Evolutionary conservation across 345 rosid species (phyloP).

Genomic region (Brassica nigra): DNA sequence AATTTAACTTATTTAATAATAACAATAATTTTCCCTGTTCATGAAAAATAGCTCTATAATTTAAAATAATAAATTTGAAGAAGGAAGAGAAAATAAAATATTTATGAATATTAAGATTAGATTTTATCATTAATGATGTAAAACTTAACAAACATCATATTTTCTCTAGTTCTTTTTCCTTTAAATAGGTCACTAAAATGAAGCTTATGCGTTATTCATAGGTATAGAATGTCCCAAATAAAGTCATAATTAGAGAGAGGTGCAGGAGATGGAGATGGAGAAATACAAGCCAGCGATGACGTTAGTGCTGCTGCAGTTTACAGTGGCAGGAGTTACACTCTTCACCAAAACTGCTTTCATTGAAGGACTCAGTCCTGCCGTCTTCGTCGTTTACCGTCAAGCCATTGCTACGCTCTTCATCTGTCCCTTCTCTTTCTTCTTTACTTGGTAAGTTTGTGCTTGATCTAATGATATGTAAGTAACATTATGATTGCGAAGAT

Average conservation of each 20-base stretch:
- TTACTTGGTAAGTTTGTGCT: conserved; percentile 25
- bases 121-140: neutral
- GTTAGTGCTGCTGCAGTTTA: conserved; percentile 37
- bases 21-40: neutral
- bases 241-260: neutral
- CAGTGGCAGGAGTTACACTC: conserved; percentile 41
- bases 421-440: conserved; percentile 42
- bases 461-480: neutral
- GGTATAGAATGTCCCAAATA: neutral
- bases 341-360: conserved; percentile 42
- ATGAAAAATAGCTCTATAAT: neutral
- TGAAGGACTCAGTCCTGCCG: conserved; percentile 44
- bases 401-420: conserved; percentile 47
- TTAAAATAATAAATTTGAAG: neutral
- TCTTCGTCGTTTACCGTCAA: conserved; percentile 51
- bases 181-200: neutral
- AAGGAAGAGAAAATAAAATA: neutral
- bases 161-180: neutral
- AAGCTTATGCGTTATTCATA: neutral
- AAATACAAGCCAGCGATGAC: conserved; percentile 43
- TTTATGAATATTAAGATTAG: neutral
- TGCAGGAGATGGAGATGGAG: conserved; percentile 13
- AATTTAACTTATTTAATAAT: too few species aligned
- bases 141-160: neutral
- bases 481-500: neutral